Conservation (phyloP, 805 yeast species). For the Lipomyces kockii region DNA sequence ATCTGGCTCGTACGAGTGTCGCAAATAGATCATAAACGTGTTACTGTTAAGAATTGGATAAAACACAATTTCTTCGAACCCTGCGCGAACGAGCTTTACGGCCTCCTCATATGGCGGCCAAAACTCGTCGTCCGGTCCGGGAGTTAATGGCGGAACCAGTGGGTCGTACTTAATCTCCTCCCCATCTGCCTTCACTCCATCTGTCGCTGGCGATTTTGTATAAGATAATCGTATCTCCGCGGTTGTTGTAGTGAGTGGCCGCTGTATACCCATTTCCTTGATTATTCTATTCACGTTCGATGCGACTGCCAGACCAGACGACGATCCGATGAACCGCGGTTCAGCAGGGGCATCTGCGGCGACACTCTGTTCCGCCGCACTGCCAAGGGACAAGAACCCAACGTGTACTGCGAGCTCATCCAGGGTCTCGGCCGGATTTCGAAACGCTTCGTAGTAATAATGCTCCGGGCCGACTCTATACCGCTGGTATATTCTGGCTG, state of each 20-base stretch:
- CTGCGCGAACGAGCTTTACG: constrained; percentile 4
- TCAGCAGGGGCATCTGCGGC: constrained; percentile 29
- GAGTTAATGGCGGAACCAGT: constrained; percentile 7
- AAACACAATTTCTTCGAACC: constrained; percentile 27
- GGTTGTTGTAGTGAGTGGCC: constrained; percentile 11
- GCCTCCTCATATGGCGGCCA: constrained; percentile 30
- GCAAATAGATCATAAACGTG: constrained; percentile 24
- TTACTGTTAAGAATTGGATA: constrained; percentile 23
- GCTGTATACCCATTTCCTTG: constrained; percentile 15
- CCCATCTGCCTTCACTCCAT: constrained; percentile 1
- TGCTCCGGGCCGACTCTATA: constrained; percentile 33
- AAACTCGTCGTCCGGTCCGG: constrained; percentile 5
- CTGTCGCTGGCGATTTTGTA: constrained; percentile 4
- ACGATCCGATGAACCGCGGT: constrained; percentile 32
- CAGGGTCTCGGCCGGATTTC: constrained; percentile 30
- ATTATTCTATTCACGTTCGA: constrained; percentile 18
- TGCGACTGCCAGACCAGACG: constrained; percentile 30
- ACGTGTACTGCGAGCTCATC: constrained; percentile 30
- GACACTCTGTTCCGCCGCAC: constrained; percentile 32
- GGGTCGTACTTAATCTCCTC: constrained; percentile 7
- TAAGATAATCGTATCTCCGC: constrained; percentile 20
- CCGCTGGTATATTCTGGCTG: not conserved
- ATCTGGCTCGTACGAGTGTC: constrained; percentile 24
- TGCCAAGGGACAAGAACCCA: constrained; percentile 32
- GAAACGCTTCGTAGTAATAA: constrained; percentile 33